Percentiles rank a stretch among this genome's conserved stretches.
Evolutionary conservation across 192 early-diverging fungal species (phyloP).

Genomic region (Dissophora globulifera): DNA sequence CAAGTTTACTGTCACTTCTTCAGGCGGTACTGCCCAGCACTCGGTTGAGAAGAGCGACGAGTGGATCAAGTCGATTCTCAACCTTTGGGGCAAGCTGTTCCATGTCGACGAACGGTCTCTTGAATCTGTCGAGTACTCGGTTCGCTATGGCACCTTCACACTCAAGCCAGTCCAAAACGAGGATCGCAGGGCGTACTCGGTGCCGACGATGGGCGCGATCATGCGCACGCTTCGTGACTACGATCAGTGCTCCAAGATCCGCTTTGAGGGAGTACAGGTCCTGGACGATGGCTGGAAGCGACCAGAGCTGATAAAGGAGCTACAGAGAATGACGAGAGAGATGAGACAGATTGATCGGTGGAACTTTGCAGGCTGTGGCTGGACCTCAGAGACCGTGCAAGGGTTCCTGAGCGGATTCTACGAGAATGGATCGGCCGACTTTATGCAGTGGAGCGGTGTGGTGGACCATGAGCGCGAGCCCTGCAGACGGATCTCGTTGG

Average conservation of each 20-base stretch:
- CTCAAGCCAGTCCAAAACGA: slow-evolving; percentile 17
- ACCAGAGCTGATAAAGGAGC: slow-evolving; percentile 38
- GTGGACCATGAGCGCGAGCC: slow-evolving; percentile 8
- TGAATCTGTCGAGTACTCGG: slow-evolving; percentile 9
- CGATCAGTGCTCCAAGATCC: slow-evolving; percentile 34
- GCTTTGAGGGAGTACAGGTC: slow-evolving; percentile 25
- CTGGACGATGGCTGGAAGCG: slow-evolving; percentile 37
- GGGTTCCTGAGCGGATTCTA: slow-evolving; percentile 35
- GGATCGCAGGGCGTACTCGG: slow-evolving; percentile 12
- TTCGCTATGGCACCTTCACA: slow-evolving; percentile 18
- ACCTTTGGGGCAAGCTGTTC: slow-evolving; percentile 28
- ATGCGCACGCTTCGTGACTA: slow-evolving; percentile 40
- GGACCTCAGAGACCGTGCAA: slow-evolving; percentile 20
- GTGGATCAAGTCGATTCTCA: slow-evolving; percentile 16
- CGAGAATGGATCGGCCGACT: background rate
- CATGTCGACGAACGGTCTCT: slow-evolving; percentile 4
- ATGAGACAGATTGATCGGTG: slow-evolving; percentile 42
- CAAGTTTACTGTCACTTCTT: slow-evolving; percentile 3
- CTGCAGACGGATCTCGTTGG: slow-evolving; percentile 36
- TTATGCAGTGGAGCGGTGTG: too few relatives aligned
- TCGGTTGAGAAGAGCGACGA: background rate
- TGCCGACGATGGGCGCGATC: slow-evolving; percentile 9
- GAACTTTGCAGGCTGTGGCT: slow-evolving; percentile 48
- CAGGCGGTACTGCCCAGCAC: background rate
- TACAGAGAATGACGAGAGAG: slow-evolving; percentile 31